Base-by-base conservation (phyloP, 2,329 filamentous ascomycete species). In the Microdochium nivale region DNA sequence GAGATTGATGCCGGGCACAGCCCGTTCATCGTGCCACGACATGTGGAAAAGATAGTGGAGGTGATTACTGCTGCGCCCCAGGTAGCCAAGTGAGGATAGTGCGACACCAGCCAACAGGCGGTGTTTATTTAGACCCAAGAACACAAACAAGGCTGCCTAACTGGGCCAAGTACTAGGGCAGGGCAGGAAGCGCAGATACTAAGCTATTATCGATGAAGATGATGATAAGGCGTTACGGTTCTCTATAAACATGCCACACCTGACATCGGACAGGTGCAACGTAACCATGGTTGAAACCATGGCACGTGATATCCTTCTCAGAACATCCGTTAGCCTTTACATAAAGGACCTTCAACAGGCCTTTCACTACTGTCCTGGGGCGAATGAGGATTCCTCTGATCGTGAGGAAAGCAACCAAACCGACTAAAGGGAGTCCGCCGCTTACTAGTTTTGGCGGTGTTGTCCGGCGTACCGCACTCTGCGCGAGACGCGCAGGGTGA, bases 1-100 rank as follows among this genome's bases (percentile, higher is more conserved):
- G 56, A 57, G 52, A 40, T 60, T 24, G 54, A 54, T 23, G 51
- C 51, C 27, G 56, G 53, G 2, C 59, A 60, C 43, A 59, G 54
- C 33, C 57, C 59, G 30, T 62, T 62, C 51, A 30, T 59, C 16
- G 53, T 54, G 27, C 48, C 53, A 7, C 53, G 19, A 7, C 44
- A 24, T 11, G 23, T 13, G 5, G 21, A 23, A 8, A 24, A 47
- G 23, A 8, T 47, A 23, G 44, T 47, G 7, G 21, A 47, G 24
- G 13, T 47, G 13, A 47, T 47, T n/a, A 23, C 11, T 3, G 19
- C 8, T 13, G 21, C 44, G 9, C n/a, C n/a, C n/a, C n/a, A n/a
- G n/a, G n/a, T n/a, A n/a, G n/a, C n/a, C n/a, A n/a, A n/a, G n/a
- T n/a, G n/a, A n/a, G n/a, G n/a, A n/a, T n/a, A n/a, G n/a, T n/a